phyloP scores from a whole-genome alignment of 2,329 filamentous ascomycete species.

The Calonectria fujianensis region DNA sequence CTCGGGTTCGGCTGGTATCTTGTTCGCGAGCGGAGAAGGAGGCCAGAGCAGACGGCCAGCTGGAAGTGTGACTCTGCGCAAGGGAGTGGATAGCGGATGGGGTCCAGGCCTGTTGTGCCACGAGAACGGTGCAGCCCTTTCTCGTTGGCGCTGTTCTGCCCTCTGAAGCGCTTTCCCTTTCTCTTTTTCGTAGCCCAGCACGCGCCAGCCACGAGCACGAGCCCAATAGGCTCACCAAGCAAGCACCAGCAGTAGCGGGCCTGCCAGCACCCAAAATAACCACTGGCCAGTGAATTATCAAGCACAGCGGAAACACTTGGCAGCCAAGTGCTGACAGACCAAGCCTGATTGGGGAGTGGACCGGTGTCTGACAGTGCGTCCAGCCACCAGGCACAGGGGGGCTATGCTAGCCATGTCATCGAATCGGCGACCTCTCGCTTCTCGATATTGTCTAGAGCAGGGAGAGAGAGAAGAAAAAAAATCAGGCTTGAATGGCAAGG shows the following conservation, averaged over 20 bases:
- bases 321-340: slow-evolving; percentile 14
- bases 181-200: not conserved
- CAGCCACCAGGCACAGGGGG: not conserved
- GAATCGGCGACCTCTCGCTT: slow-evolving; percentile 16
- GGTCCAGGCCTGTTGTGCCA: not conserved
- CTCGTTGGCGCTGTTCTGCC: too few species aligned
- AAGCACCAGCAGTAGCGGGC: slow-evolving; percentile 11
- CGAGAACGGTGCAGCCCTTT: not conserved
- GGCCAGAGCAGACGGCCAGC: not conserved
- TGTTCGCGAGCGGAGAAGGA: slow-evolving; percentile 12
- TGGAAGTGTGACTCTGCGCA: not conserved
- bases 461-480: not conserved
- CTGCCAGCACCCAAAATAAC: slow-evolving; percentile 11
- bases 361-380: slow-evolving; percentile 14
- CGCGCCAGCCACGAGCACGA: not conserved
- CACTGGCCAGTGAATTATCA: slow-evolving; percentile 17
- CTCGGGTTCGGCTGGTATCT: slow-evolving; percentile 25
- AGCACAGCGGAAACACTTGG: not conserved
- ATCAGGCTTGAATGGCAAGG: not conserved
- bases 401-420: slow-evolving; percentile 16
- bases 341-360: not conserved
- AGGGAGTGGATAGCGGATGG: not conserved
- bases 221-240: too few species aligned
- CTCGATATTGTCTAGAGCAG: not conserved
- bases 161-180: not conserved